A percentile compares a stretch with the other conserved stretches of the same genome.
phyloP scores from a whole-genome alignment of 495 filamentous ascomycete species.

The Ramalina intermedia region DNA sequence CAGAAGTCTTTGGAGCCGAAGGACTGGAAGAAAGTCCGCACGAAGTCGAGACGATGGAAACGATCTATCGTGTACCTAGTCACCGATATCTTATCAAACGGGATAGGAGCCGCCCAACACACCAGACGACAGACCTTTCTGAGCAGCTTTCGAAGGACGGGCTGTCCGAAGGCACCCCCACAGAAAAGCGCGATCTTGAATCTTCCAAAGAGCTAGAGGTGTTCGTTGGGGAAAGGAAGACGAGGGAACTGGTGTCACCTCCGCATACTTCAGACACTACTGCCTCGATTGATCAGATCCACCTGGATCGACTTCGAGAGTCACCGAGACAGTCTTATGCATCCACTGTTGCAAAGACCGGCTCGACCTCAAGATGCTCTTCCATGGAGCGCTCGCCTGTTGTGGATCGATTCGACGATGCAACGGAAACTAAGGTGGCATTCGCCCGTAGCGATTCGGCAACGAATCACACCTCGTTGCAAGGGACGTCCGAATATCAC shows the following conservation, averaged over 20 bases:
- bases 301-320: constrained; percentile 10
- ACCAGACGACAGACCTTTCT: no score
- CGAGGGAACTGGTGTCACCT: not conserved
- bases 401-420: not conserved
- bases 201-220: no score
- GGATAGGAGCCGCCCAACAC: constrained; percentile 19
- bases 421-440: not conserved
- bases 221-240: not conserved
- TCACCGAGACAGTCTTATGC: constrained; percentile 11
- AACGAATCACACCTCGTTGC: not conserved
- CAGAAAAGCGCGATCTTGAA: no score
- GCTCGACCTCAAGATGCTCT: constrained; percentile 38
- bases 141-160: no score
- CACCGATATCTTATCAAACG: constrained; percentile 34
- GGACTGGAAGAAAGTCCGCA: constrained; percentile 25
- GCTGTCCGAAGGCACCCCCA: no score
- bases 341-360: constrained; percentile 20
- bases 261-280: constrained; percentile 11
- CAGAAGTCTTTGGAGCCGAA: constrained; percentile 26
- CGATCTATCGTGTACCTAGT: constrained; percentile 33
- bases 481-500: not conserved
- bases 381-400: constrained; percentile 33
- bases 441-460: not conserved
- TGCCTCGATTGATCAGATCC: constrained; percentile 11
- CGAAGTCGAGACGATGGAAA: constrained; percentile 22